Evolutionary conservation across 1,284 basidiomycete genomes (phyloP).

Genomic region (Amylostereum chailletii): DNA sequence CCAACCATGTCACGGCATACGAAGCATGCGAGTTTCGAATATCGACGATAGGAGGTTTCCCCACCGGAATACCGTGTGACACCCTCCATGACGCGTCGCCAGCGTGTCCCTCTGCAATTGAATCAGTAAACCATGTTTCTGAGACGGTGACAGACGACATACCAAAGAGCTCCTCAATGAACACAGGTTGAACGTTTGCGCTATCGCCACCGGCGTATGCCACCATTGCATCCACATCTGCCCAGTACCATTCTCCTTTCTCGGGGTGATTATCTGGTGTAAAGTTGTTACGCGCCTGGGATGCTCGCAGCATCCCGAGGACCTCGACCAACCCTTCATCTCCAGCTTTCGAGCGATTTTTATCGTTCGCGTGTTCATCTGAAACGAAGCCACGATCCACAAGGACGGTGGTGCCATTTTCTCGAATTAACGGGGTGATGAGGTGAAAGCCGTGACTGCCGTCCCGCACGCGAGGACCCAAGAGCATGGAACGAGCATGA

Average conservation of each 20-base stretch:
- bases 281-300: conserved; percentile 67
- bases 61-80: conserved; percentile 76
- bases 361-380: conserved; percentile 35
- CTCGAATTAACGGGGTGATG: conserved; percentile 75
- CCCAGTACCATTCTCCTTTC: conserved; percentile 88
- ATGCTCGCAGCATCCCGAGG: conserved; percentile 68
- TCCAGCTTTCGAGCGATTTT: conserved; percentile 22
- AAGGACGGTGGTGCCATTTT: conserved; percentile 72
- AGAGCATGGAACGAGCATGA: conserved; percentile 67
- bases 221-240: conserved; percentile 79
- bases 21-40: conserved; percentile 92
- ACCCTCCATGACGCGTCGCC: conserved; percentile 61
- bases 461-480: conserved; percentile 83
- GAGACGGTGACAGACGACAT: conserved; percentile 17
- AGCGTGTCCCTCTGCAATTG: conserved; percentile 66
- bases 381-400: conserved; percentile 91
- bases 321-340: conserved; percentile 55
- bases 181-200: conserved; percentile 72
- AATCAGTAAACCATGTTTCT: conserved; percentile 3
- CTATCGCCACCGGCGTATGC: conserved; percentile 67
- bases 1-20: conserved; percentile 92
- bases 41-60: conserved; percentile 79
- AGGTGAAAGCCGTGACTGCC: conserved; percentile 85
- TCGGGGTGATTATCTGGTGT: conserved; percentile 85
- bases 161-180: conserved; percentile 85